phyloP scores from a whole-genome alignment of 2,329 filamentous ascomycete species.

The Cytospora paraplurivora region DNA sequence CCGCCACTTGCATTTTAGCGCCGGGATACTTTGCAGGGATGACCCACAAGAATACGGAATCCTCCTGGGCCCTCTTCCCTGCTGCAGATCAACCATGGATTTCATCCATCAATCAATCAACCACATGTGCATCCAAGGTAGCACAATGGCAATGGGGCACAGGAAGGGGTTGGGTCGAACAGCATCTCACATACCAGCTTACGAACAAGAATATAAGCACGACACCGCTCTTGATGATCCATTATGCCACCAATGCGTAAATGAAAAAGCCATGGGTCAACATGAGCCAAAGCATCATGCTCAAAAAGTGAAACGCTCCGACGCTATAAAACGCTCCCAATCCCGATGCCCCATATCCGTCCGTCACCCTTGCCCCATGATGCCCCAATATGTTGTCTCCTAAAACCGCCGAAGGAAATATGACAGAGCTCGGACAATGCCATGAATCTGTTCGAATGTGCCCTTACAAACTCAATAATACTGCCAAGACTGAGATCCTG shows the following conservation, averaged over 20 bases:
- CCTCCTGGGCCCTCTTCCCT: not conserved
- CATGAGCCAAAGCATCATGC: slow-evolving; percentile 2
- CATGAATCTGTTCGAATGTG: not conserved
- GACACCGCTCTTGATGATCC: slow-evolving; percentile 2
- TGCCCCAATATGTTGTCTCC: not conserved
- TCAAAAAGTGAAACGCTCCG: slow-evolving; percentile 14
- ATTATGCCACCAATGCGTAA: not conserved
- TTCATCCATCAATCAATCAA: not conserved
- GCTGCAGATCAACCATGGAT: not conserved
- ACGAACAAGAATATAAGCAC: not conserved
- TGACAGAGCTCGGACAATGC: not conserved
- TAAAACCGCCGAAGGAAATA: not conserved
- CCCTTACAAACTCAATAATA: not conserved
- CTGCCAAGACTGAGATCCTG: not conserved
- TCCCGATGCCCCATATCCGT: slow-evolving; percentile 8
- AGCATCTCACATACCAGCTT: not conserved
- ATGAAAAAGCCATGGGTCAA: not conserved
- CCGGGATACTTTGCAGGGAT: not conserved
- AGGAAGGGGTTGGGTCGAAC: not conserved
- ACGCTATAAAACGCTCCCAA: slow-evolving; percentile 21
- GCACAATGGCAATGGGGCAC: too few relatives aligned
- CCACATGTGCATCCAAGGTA: too few relatives aligned
- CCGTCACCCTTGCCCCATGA: slow-evolving; percentile 5
- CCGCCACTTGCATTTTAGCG: not conserved
- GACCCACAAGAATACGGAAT: not conserved